A percentile compares a stretch with the other conserved stretches of the same genome.
phyloP scores from a whole-genome alignment of 306 rosid species.

The Cicer cuneatum region DNA sequence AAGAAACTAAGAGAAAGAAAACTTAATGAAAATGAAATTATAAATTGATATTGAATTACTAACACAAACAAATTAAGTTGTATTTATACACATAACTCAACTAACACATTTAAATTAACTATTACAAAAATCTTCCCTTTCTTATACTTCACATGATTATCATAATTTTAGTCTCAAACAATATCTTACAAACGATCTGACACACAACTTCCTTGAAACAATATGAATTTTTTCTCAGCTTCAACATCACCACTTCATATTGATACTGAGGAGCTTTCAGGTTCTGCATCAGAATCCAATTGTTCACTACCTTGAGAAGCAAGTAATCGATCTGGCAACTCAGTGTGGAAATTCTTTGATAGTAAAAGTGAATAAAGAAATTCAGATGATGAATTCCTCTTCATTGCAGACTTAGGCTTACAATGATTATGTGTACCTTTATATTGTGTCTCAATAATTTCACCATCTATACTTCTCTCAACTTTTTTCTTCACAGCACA shows the following conservation, averaged over 20 bases:
- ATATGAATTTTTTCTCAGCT: not conserved
- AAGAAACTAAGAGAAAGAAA: too few relatives aligned
- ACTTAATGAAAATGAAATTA: too few relatives aligned
- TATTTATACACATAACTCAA: too few relatives aligned
- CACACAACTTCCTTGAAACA: not conserved
- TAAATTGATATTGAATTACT: too few relatives aligned
- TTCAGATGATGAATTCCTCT: constrained; percentile 59
- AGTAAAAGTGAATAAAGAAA: constrained; percentile 52
- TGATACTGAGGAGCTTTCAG: constrained; percentile 61
- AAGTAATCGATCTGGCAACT: constrained; percentile 57
- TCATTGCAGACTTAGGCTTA: constrained; percentile 49
- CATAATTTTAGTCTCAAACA: too few relatives aligned
- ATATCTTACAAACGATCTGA: too few relatives aligned
- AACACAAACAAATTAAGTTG: too few relatives aligned
- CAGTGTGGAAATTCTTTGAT: constrained; percentile 40
- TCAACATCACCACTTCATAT: constrained; percentile 44
- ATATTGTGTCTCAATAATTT: constrained; percentile 63
- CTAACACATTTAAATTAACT: too few relatives aligned
- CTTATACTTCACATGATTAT: too few relatives aligned
- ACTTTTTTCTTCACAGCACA: constrained; percentile 75
- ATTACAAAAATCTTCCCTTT: too few relatives aligned
- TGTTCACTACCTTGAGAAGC: constrained; percentile 49
- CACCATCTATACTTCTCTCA: constrained; percentile 68
- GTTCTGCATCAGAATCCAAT: constrained; percentile 56
- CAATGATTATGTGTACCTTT: constrained; percentile 78